Conservation (phyloP, 2,329 filamentous ascomycete genomes). For the Pseudogymnoascus sp. region DNA sequence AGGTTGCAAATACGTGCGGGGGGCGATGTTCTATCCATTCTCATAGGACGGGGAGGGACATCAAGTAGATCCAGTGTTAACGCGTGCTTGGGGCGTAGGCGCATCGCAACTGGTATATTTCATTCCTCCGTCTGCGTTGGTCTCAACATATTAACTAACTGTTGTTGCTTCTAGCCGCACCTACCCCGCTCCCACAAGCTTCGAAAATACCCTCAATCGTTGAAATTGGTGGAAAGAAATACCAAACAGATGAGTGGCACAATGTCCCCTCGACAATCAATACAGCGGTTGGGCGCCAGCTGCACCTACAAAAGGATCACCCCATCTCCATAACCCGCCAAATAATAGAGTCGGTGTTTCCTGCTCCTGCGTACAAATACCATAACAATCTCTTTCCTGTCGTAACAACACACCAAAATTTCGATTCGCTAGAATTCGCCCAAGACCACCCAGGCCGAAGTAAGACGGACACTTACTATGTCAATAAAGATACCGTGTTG, state of each 20-base stretch:
- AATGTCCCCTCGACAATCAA: conserved; percentile 75
- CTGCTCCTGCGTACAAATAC: conserved; percentile 61
- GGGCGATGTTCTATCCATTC: conserved; percentile 20
- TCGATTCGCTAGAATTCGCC: conserved; percentile 93
- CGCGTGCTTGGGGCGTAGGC: conserved; percentile 24
- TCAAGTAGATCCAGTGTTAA: conserved; percentile 16
- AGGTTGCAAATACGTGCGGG: conserved; percentile 17
- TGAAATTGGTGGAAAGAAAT: conserved; percentile 42
- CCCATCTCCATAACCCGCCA: conserved; percentile 84
- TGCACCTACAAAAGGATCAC: conserved; percentile 90
- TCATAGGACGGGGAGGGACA: conserved; percentile 21
- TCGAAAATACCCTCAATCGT: background rate
- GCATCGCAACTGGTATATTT: conserved; percentile 23
- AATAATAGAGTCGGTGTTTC: conserved; percentile 87
- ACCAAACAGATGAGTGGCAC: conserved; percentile 71
- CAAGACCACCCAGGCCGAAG: conserved; percentile 79
- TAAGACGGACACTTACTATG: conserved; percentile 89
- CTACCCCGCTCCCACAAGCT: background rate
- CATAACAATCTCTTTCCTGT: conserved; percentile 77
- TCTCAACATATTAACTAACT: background rate
- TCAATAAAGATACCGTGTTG: conserved; percentile 76
- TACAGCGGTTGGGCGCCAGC: conserved; percentile 61
- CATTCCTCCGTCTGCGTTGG: background rate
- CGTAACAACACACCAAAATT: conserved; percentile 80
- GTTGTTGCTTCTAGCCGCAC: background rate